Evolutionary conservation across 352 stramenopile species (phyloP).

Genomic region (Globisporangium barbulae): DNA sequence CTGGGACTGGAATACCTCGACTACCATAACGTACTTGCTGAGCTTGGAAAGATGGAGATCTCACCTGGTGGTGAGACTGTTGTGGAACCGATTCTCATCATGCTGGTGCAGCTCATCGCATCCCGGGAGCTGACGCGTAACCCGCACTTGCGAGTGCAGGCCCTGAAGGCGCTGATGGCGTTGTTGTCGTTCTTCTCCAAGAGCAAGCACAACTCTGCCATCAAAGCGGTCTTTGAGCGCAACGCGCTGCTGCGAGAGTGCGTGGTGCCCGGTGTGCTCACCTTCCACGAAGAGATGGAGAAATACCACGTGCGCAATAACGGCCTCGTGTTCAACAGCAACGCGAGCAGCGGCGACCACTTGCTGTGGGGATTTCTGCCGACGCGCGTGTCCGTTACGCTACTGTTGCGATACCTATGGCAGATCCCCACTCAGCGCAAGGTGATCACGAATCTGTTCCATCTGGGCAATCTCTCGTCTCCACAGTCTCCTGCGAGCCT

Average conservation of each 20-base stretch:
- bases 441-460: slow-evolving; percentile 25
- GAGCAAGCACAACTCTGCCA: slow-evolving; percentile 29
- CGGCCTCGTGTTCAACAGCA: slow-evolving; percentile 60
- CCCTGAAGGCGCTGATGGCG: slow-evolving; percentile 48
- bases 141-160: slow-evolving; percentile 64
- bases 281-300: slow-evolving; percentile 76
- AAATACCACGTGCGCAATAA: slow-evolving; percentile 68
- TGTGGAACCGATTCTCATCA: slow-evolving; percentile 55
- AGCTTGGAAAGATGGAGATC: slow-evolving; percentile 9
- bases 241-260: slow-evolving; percentile 37
- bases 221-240: slow-evolving; percentile 38
- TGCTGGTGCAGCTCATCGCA: slow-evolving; percentile 58
- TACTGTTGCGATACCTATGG: slow-evolving; percentile 69
- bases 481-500: slow-evolving; percentile 14
- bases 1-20: slow-evolving; percentile 43
- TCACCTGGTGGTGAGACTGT: slow-evolving; percentile 14
- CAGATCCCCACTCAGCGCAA: slow-evolving; percentile 44
- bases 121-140: slow-evolving; percentile 61
- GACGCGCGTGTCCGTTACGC: slow-evolving; percentile 49
- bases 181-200: slow-evolving; percentile 61
- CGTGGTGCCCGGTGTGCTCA: slow-evolving; percentile 42
- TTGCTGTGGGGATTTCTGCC: slow-evolving; percentile 71
- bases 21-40: slow-evolving; percentile 27
- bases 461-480: slow-evolving; percentile 7
- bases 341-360: slow-evolving; percentile 57